Conservation (phyloP, 305 asterid species). For the Rubia balearica region DNA sequence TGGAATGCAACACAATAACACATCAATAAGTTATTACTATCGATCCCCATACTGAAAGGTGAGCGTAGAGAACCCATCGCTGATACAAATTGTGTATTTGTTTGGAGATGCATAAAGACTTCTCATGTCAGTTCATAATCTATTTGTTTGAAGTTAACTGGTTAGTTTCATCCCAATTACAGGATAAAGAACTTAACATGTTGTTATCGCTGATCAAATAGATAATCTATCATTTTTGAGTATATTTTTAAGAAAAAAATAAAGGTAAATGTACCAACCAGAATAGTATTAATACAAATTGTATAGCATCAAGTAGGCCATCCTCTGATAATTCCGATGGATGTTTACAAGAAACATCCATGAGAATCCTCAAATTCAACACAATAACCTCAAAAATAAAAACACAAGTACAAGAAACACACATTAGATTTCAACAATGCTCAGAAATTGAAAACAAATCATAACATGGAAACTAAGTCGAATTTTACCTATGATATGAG, state of each 20-base stretch:
- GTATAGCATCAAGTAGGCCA: slow-evolving; percentile 82
- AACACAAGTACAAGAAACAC: not conserved
- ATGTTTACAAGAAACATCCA: not conserved
- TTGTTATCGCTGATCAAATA: too few species aligned
- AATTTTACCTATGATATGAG: slow-evolving; percentile 71
- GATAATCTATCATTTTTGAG: too few species aligned
- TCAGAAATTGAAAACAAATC: not conserved
- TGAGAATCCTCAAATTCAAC: slow-evolving; percentile 1
- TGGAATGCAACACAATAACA: slow-evolving; percentile 78
- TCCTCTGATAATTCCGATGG: slow-evolving; percentile 72
- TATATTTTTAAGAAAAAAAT: not conserved
- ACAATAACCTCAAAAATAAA: not conserved
- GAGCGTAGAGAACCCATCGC: slow-evolving; percentile 60
- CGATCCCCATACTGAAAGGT: slow-evolving; percentile 81
- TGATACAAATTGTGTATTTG: slow-evolving; percentile 49
- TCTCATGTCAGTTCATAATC: slow-evolving; percentile 72
- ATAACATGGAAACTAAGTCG: slow-evolving; percentile 3
- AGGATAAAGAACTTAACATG: not conserved
- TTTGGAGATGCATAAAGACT: too few species aligned
- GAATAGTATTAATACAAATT: slow-evolving; percentile 95
- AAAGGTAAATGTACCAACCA: slow-evolving; percentile 41
- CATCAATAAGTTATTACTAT: slow-evolving; percentile 69
- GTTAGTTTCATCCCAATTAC: slow-evolving; percentile 33
- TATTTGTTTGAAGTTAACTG: slow-evolving; percentile 7
- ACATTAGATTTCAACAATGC: not conserved